Conservation (phyloP, 2,329 filamentous ascomycete genomes). For the Sarocladiaceae sp. region DNA sequence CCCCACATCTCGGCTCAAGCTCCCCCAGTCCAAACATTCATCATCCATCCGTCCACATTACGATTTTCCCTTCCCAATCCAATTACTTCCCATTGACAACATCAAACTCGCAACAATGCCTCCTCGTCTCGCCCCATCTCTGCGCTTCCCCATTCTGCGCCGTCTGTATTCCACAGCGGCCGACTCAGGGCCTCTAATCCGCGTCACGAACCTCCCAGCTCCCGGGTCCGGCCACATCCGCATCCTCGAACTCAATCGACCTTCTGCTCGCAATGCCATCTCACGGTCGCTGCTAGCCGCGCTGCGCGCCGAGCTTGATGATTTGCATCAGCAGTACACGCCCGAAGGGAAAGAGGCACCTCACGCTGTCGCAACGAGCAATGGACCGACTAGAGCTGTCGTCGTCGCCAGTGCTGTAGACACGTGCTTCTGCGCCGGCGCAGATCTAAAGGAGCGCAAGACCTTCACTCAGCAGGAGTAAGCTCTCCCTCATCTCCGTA, state of each 20-base stretch:
- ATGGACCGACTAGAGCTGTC: slow-evolving; percentile 68
- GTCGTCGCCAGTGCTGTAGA: slow-evolving; percentile 84
- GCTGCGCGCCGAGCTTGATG: slow-evolving; percentile 68
- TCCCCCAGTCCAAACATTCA: not conserved
- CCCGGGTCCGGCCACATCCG: slow-evolving; percentile 80
- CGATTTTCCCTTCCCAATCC: not conserved
- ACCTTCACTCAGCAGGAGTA: slow-evolving; percentile 77
- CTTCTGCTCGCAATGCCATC: slow-evolving; percentile 83
- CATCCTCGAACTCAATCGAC: slow-evolving; percentile 82
- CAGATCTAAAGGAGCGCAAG: slow-evolving; percentile 85
- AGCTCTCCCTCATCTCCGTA: not conserved
- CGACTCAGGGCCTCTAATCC: slow-evolving; percentile 52
- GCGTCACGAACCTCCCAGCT: slow-evolving; percentile 70
- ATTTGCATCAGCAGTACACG: slow-evolving; percentile 62
- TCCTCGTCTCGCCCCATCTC: slow-evolving; percentile 22
- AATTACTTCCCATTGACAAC: not conserved
- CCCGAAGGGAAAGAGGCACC: slow-evolving; percentile 51
- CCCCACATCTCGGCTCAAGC: slow-evolving; percentile 2
- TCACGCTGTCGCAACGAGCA: slow-evolving; percentile 37
- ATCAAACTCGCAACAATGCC: slow-evolving; percentile 21
- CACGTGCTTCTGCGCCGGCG: slow-evolving; percentile 85
- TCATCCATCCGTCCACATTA: not conserved
- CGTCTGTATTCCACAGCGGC: slow-evolving; percentile 40
- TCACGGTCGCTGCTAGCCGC: slow-evolving; percentile 71
- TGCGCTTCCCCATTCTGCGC: slow-evolving; percentile 14